Base-by-base conservation (phyloP, 73 alveolate genomes). In the Urostyla sp. region DNA sequence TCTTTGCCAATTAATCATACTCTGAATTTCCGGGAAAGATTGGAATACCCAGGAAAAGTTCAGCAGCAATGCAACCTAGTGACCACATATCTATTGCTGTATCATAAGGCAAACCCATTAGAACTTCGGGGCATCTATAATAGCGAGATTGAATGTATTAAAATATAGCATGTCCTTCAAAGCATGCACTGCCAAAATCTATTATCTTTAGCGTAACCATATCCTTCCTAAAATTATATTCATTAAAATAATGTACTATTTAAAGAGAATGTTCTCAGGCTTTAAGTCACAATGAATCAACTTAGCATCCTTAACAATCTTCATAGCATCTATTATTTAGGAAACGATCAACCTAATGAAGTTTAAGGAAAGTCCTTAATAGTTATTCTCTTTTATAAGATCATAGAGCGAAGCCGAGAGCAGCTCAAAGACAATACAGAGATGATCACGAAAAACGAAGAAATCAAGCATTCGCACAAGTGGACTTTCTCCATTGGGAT, bases 11-110 rank as follows among this genome's bases (percentile, higher is more conserved):
- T 73, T 90, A 87, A 79, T 85, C 81, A 63, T 85, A 90, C 72
- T 90, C 96, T 21, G 90, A 85, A 63, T 85, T 85, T 34, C 96
- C 96, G 40, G 96, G 93, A 23, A 85, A 90, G 50, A 90, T 85
- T 8, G 96, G 96, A 24, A 90, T 51, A 15, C 96, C 96, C 38
- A 88, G 63, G 53, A 50, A 66, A 23, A 90, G 90, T 58, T 90
- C 96, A 26, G 92, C 96, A 44, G 87, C 48, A 77, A 90, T 90
- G 85, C 96, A 90, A 10, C 97, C 98, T 21, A 94, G 76, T 15
- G 95, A 76, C 98, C 98, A 94, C 89, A 91, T 45, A 69, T 94
- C 98, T 34, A 94, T 92, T 30, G 94, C 75, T 61, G 92, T 59
- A 52, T 87, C 87, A 86, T 91, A 94, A 32, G 94, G 93, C 74